Conservation (phyloP, 2,329 filamentous ascomycete genomes). For the Paecilomyces niveus region DNA sequence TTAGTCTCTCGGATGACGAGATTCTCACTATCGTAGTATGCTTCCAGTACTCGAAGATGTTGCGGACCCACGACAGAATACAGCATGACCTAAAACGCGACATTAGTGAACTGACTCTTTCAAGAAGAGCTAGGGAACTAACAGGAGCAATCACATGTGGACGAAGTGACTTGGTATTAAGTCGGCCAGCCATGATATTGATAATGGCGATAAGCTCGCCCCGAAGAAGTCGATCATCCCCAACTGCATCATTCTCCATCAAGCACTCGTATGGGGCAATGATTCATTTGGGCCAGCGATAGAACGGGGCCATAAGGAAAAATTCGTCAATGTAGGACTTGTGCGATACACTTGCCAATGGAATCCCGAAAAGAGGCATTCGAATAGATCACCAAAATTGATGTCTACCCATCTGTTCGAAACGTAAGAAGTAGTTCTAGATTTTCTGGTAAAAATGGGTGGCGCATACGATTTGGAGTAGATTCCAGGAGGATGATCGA, state of each 20-base stretch:
- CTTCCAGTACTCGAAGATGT: conserved; percentile 7
- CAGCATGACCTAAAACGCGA: conserved; percentile 5
- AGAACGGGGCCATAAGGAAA: not conserved
- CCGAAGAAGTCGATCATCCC: conserved; percentile 5
- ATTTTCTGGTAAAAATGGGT: not conserved
- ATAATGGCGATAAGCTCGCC: conserved; percentile 8
- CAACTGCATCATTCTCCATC: conserved; percentile 5
- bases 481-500: not conserved
- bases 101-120: not conserved
- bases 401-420: conserved; percentile 1
- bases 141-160: conserved; percentile 8
- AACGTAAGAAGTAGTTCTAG: not conserved
- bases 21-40: conserved; percentile 6
- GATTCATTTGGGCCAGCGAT: not conserved
- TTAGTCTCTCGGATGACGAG: conserved; percentile 6
- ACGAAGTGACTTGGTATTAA: conserved; percentile 2
- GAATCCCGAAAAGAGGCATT: not conserved
- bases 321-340: not conserved
- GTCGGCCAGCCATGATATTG: conserved; percentile 4
- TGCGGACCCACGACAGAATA: conserved; percentile 6
- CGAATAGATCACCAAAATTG: conserved; percentile 4
- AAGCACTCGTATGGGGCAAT: conserved; percentile 7
- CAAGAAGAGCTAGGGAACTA: not conserved
- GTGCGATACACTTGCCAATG: not conserved
- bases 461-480: not conserved